Evolutionary conservation across 1,284 basidiomycete species (phyloP), one percentile per base, ranked within the genome.

Genomic region (Ganoderma meredithae): DNA sequence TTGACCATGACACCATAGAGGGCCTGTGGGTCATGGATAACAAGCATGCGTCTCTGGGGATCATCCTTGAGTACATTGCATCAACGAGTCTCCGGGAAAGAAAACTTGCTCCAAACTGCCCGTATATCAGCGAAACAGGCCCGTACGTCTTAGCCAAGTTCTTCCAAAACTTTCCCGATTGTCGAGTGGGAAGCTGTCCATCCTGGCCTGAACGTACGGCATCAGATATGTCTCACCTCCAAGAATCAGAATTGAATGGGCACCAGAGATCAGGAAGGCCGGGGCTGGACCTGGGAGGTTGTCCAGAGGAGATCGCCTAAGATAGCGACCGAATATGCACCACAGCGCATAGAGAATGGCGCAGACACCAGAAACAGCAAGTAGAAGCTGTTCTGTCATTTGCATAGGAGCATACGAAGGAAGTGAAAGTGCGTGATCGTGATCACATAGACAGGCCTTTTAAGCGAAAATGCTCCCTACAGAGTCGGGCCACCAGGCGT

Each of bases 51-150:
- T 22, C 61, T 53, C 67, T 69, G 55, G 10, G 5, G 31, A 31
- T 8, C n/a, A 6, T 25, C 5, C 36, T n/a, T 58, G 0, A 59
- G 33, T 15, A 5, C 33, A 36, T 12, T 13, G 13, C 4, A 10
- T n/a, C 13, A 52, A 7, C 10, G 17, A n/a, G 27, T 22, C 2
- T n/a, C 49, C n/a, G 22, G 6, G 19, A 36, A 36, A 19, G 12
- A 31, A 31, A 36, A 61, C 15, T 10, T 22, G 62, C 60, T n/a
- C 74, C 75, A 7, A 76, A 71, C 13, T 75, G 43, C 4, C 70
- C 69, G 22, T 72, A 61, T 10, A 77, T 49, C 27, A 65, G 71
- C 17, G 66, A 61, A 15, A 70, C 70, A 6, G 66, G 59, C 9
- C 74, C 76, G 53, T 74, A 77, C 13, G 67, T 70, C 36, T 66